These are phyloP conservation scores for Coniochaeta sp. DNA, from an alignment of 2,329 filamentous ascomycete genomes.

Conservation along the genomic window DNA sequence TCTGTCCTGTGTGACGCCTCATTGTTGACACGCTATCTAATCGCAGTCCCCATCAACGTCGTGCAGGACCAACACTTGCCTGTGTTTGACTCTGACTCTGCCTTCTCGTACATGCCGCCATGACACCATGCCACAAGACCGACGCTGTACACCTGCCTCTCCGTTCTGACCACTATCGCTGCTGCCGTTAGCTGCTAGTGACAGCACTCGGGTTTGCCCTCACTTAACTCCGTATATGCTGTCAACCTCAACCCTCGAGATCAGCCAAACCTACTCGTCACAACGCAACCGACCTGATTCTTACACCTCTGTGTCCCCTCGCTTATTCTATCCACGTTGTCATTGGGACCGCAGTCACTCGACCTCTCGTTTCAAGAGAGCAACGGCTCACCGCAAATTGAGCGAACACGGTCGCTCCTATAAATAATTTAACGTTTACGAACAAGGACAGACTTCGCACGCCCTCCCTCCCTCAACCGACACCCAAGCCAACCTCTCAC, in stretches of 20 bases:
- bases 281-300: neutral
- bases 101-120: slow-evolving; percentile 1
- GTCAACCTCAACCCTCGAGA: neutral
- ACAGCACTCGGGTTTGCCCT: neutral
- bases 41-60: neutral
- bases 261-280: neutral
- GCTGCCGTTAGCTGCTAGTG: neutral
- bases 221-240: neutral
- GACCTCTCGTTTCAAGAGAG: neutral
- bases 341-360: neutral
- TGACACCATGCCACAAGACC: slow-evolving; percentile 19
- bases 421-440: neutral
- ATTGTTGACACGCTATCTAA: slow-evolving; percentile 1
- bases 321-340: neutral
- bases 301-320: neutral
- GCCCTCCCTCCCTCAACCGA: neutral
- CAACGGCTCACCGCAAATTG: neutral
- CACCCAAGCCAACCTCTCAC: neutral
- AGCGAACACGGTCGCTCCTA: neutral
- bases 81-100: neutral
- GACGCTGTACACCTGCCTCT: slow-evolving; percentile 4
- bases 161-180: neutral
- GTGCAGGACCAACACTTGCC: no score
- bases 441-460: neutral
- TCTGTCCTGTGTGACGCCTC: neutral